Evolutionary conservation across 345 rosid species (phyloP).

Genomic region (Acer negundo): DNA sequence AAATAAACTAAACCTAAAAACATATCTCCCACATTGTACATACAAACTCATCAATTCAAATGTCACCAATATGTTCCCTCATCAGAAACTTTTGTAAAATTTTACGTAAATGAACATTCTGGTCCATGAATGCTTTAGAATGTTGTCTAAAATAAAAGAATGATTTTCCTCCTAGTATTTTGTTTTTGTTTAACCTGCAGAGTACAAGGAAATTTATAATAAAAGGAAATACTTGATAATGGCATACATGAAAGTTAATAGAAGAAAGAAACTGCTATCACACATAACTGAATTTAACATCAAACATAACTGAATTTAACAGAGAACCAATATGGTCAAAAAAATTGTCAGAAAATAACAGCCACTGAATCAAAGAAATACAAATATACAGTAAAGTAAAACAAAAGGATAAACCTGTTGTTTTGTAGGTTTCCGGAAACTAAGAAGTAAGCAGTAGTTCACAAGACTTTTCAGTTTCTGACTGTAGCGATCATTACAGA

Average conservation of each 20-base stretch:
- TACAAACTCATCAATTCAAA: not conserved
- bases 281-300: not conserved
- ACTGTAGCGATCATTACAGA: slow-evolving; percentile 97
- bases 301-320: not conserved
- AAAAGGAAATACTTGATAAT: not conserved
- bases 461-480: slow-evolving; percentile 94
- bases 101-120: too few species aligned
- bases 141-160: not conserved
- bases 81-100: not conserved
- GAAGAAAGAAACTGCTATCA: not conserved
- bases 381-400: slow-evolving; percentile 18
- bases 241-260: not conserved
- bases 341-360: not conserved
- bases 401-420: slow-evolving; percentile 64
- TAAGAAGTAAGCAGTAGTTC: slow-evolving; percentile 83
- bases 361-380: slow-evolving; percentile 17
- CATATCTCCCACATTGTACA: not conserved
- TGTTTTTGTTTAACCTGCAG: too few species aligned
- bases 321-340: not conserved
- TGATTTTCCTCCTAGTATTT: not conserved
- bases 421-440: slow-evolving; percentile 86
- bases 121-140: not conserved
- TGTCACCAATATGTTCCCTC: not conserved
- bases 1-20: not conserved
- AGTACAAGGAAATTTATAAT: too few species aligned